Conservation (phyloP, 331 rosid species). For the Quercus phellos region DNA sequence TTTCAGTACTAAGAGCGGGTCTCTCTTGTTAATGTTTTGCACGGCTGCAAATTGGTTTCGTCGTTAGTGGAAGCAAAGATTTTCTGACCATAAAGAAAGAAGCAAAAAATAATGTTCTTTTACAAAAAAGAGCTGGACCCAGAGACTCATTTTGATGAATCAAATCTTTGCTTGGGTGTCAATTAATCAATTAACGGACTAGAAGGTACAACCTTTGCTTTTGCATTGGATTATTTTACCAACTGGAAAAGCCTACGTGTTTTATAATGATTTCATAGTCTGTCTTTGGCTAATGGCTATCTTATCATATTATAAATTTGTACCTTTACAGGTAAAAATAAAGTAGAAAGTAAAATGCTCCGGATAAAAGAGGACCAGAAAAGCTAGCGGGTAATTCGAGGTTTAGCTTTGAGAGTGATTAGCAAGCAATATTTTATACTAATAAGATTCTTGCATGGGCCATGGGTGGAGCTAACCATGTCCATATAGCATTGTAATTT, state of each 20-base stretch:
- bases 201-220: not conserved
- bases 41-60: too few species aligned
- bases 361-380: not conserved
- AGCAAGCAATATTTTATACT: not conserved
- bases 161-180: not conserved
- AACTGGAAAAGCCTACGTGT: not conserved
- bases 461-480: too few species aligned
- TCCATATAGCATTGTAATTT: too few species aligned
- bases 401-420: not conserved
- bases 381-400: conserved; percentile 10
- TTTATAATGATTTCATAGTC: not conserved
- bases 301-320: not conserved
- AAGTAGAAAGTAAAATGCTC: not conserved
- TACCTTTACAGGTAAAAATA: not conserved
- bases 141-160: not conserved
- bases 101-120: not conserved
- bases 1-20: too few species aligned
- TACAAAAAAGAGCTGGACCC: not conserved
- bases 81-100: not conserved
- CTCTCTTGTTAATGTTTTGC: too few species aligned
- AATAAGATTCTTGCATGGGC: not conserved
- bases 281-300: not conserved
- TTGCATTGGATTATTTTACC: not conserved
- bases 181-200: not conserved
- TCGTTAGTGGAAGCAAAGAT: not conserved